Conservation (phyloP, 176 grass and related monocot genomes). For the Cenchrus fungigraminus region DNA sequence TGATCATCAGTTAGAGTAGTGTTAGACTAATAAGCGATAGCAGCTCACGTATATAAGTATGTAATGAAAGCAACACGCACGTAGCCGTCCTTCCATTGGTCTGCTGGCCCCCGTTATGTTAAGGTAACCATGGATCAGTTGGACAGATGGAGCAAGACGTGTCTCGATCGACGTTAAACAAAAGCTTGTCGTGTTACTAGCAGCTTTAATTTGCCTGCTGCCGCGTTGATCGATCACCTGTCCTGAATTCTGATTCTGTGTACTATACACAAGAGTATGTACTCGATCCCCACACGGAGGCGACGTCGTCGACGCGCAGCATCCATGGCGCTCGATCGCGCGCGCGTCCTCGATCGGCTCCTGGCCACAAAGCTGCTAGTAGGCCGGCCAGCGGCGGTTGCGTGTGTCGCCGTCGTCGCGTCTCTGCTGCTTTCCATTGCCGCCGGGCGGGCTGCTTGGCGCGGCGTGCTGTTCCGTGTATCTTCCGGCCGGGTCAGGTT, state of each 20-base stretch:
- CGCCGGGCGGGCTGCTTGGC: no score
- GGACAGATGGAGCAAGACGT: not conserved
- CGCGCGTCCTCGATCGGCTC: no score
- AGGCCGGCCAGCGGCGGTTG: no score
- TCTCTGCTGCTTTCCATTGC: not conserved
- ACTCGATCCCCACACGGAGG: no score
- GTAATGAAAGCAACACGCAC: not conserved
- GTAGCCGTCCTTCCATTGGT: not conserved
- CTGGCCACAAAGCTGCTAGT: no score
- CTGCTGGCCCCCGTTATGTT: not conserved
- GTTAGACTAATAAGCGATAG: no score
- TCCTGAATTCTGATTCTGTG: no score
- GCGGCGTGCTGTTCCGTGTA: not conserved
- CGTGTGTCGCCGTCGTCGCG: no score
- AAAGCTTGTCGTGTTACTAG: not conserved
- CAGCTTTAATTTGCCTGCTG: not conserved
- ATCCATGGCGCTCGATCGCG: no score
- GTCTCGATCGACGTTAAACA: not conserved
- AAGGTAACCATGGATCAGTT: not conserved
- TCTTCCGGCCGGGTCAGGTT: not conserved
- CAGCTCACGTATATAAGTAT: no score
- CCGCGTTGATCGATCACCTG: not conserved
- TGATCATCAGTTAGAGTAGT: not conserved
- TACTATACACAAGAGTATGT: no score
- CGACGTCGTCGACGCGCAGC: no score